phyloP scores from a whole-genome alignment of 768 basidiomycete species.

The Termitomyces sp. region DNA sequence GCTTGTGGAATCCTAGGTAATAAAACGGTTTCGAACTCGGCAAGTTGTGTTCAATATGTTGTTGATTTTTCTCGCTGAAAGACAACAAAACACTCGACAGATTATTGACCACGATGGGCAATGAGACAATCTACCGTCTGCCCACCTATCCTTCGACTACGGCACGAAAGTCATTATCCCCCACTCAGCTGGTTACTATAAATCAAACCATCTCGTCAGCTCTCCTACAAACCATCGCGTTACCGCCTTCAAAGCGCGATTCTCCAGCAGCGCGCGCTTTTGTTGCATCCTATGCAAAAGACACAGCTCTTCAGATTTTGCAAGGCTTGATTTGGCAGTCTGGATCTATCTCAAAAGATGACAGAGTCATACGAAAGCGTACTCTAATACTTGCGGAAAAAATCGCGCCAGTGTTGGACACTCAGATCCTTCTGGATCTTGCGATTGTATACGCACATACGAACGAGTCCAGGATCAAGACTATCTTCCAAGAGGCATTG shows the following conservation, averaged over 20 bases:
- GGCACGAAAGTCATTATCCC: slow-evolving; percentile 41
- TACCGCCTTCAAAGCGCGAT: slow-evolving; percentile 44
- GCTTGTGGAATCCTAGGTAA: background rate
- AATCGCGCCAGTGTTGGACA: slow-evolving; percentile 41
- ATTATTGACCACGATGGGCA: slow-evolving; percentile 9
- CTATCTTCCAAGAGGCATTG: slow-evolving; percentile 37
- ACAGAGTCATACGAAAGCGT: slow-evolving; percentile 40
- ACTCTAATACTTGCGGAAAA: slow-evolving; percentile 55
- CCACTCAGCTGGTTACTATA: slow-evolving; percentile 47
- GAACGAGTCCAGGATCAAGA: slow-evolving; percentile 37
- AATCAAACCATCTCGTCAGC: slow-evolving; percentile 40
- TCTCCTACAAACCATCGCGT: slow-evolving; percentile 39
- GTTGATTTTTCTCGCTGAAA: background rate
- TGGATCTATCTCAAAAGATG: slow-evolving; percentile 25
- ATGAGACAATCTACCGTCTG: slow-evolving; percentile 20
- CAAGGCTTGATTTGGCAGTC: slow-evolving; percentile 56
- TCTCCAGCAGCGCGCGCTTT: slow-evolving; percentile 41
- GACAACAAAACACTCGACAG: background rate
- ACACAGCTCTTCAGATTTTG: slow-evolving; percentile 47
- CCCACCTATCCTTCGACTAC: slow-evolving; percentile 52
- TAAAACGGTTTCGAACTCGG: background rate
- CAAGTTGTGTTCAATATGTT: background rate
- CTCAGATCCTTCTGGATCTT: slow-evolving; percentile 57
- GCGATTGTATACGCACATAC: slow-evolving; percentile 47
- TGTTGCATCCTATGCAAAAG: slow-evolving; percentile 51